A percentile compares a stretch with the other conserved stretches of the same genome.
These are phyloP conservation scores for Lachancea mirantina DNA, from an alignment of 805 yeast species.

Conservation along the genomic window DNA sequence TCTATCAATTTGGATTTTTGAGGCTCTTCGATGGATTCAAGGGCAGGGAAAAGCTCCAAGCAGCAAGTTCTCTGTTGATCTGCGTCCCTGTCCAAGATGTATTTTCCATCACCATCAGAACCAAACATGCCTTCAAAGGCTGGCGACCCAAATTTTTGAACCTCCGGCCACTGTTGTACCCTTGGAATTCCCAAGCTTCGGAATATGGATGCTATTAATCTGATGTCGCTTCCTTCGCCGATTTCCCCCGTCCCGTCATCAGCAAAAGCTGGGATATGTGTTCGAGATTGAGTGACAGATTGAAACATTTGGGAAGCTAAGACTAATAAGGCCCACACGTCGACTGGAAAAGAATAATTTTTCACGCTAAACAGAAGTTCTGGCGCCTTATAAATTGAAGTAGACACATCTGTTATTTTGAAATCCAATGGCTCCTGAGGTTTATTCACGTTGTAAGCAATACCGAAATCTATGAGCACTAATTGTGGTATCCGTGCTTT, in stretches of 20 bases:
- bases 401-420: constrained; percentile 47
- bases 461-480: constrained; percentile 64
- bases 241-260: constrained; percentile 21
- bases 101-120: constrained; percentile 21
- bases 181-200: constrained; percentile 57
- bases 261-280: constrained; percentile 20
- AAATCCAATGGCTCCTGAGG: constrained; percentile 22
- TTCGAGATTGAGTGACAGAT: constrained; percentile 14
- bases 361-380: constrained; percentile 59
- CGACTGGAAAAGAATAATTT: constrained; percentile 49
- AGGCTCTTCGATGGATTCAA: constrained; percentile 12
- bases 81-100: constrained; percentile 12
- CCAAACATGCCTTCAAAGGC: constrained; percentile 32
- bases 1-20: constrained; percentile 14
- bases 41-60: constrained; percentile 17
- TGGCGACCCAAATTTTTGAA: constrained; percentile 22
- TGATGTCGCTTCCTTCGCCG: constrained; percentile 46
- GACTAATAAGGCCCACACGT: constrained; percentile 68
- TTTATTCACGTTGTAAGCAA: constrained; percentile 38
- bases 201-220: constrained; percentile 50
- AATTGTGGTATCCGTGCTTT: constrained; percentile 41
- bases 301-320: constrained; percentile 47
- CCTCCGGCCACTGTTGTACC: constrained; percentile 36
- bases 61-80: constrained; percentile 12
- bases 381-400: constrained; percentile 69